Percentiles rank a stretch among this genome's conserved stretches.
Evolutionary conservation across 352 stramenopile genomes (phyloP).

Genomic region (Hyphochytrium catenoides): DNA sequence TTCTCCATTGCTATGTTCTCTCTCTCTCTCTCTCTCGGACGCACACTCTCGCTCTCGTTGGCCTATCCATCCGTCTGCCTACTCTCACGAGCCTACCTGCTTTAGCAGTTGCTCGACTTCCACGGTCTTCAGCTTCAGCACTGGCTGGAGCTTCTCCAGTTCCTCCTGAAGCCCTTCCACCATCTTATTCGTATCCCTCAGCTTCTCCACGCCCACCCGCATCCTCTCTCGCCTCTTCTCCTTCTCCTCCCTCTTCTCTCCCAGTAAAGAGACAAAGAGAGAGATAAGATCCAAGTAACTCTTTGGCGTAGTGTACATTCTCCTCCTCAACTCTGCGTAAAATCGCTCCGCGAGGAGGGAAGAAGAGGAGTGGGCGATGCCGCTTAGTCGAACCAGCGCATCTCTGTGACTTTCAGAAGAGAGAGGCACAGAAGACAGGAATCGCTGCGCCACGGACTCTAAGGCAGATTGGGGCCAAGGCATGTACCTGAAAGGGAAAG

Average conservation of each 20-base stretch:
- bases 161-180: slow-evolving; percentile 76
- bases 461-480: slow-evolving; percentile 76
- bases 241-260: slow-evolving; percentile 47
- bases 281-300: slow-evolving; percentile 87
- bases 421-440: slow-evolving; percentile 53
- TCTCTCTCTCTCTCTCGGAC: no score
- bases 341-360: slow-evolving; percentile 65
- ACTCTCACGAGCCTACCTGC: slow-evolving; percentile 12
- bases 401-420: slow-evolving; percentile 34
- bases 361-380: slow-evolving; percentile 71
- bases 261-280: slow-evolving; percentile 74
- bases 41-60: no score
- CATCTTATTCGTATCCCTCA: slow-evolving; percentile 79
- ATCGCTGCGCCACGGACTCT: slow-evolving; percentile 58
- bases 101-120: slow-evolving; percentile 74
- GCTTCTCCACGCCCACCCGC: slow-evolving; percentile 69
- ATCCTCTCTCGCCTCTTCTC: slow-evolving; percentile 66
- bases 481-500: slow-evolving; percentile 52
- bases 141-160: slow-evolving; percentile 68
- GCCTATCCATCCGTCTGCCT: not conserved
- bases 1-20: no score
- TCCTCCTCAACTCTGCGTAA: slow-evolving; percentile 55
- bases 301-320: slow-evolving; percentile 89
- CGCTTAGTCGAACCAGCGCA: slow-evolving; percentile 68
- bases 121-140: slow-evolving; percentile 62